Conservation (phyloP, 192 early-diverging fungal species). For the Coemansia sp. region DNA sequence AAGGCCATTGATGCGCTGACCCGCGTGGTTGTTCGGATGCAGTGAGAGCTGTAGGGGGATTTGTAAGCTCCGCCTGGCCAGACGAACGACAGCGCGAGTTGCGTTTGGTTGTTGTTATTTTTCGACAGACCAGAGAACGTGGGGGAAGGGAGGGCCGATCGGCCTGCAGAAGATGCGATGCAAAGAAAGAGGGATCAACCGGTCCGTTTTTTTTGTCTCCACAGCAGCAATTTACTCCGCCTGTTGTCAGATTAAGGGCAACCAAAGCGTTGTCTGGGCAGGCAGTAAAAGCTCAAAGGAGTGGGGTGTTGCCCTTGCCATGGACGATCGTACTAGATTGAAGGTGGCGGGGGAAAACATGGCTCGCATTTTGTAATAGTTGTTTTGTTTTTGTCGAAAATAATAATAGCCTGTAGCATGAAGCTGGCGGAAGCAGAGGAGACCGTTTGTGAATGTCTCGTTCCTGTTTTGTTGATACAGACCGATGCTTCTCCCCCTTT, state of each 20-base stretch:
- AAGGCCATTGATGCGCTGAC: slow-evolving; percentile 23
- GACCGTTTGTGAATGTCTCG: too few species aligned
- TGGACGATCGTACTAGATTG: too few species aligned
- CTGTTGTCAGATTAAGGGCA: too few species aligned
- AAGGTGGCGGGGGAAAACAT: neutral
- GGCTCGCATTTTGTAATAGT: neutral
- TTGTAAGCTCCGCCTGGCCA: neutral
- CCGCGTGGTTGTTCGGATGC: slow-evolving; percentile 9
- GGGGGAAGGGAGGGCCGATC: neutral
- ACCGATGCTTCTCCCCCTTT: too few species aligned
- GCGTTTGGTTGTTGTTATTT: neutral
- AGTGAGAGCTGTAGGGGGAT: neutral
- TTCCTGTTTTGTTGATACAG: too few species aligned
- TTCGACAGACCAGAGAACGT: neutral
- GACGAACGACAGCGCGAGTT: neutral
- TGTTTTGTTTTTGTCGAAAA: neutral
- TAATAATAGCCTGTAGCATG: neutral
- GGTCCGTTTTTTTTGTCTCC: too few species aligned
- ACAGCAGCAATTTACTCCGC: too few species aligned
- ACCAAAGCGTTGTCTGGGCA: too few species aligned
- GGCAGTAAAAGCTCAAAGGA: too few species aligned
- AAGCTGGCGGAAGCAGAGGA: neutral
- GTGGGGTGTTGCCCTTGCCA: too few species aligned
- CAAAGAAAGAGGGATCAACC: too few species aligned
- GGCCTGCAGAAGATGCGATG: neutral